These are phyloP conservation scores for Quambalaria eucalypti DNA, from an alignment of 1,284 basidiomycete genomes.

Conservation along the genomic window DNA sequence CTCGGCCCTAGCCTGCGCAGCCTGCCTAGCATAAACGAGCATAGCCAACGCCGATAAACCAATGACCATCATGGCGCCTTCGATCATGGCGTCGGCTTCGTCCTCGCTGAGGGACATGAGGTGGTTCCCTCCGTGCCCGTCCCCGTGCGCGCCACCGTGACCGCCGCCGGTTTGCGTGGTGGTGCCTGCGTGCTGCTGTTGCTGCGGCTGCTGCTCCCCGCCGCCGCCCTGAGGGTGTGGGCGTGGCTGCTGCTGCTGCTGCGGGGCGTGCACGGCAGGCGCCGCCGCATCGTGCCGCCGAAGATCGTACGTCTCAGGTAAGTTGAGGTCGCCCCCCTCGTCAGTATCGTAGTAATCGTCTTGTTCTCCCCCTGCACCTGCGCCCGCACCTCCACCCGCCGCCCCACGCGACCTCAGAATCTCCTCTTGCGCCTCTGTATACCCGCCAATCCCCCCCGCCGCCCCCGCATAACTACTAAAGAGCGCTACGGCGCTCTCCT, in stretches of 20 bases:
- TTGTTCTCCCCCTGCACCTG: background rate
- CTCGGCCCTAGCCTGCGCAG: constrained; percentile 23
- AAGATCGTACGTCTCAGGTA: constrained; percentile 18
- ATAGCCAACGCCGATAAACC: constrained; percentile 29
- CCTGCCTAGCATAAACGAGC: constrained; percentile 28
- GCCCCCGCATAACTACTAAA: constrained; percentile 18
- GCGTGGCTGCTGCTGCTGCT: background rate
- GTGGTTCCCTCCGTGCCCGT: constrained; percentile 4
- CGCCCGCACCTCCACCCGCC: background rate
- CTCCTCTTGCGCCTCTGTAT: constrained; percentile 33
- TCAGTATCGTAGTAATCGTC: constrained; percentile 9
- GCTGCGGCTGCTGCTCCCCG: background rate
- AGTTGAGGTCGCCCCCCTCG: constrained; percentile 24
- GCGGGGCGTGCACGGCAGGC: background rate
- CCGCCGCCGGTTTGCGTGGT: background rate
- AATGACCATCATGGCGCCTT: constrained; percentile 26
- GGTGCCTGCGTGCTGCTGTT: background rate
- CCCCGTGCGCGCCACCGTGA: constrained; percentile 14
- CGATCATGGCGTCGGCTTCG: constrained; percentile 29
- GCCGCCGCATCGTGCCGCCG: background rate
- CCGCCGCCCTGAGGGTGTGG: constrained; percentile 3
- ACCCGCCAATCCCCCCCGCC: constrained; percentile 9
- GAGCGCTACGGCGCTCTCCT: constrained; percentile 26
- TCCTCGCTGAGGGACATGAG: constrained; percentile 14
- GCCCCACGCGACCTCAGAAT: background rate